These are phyloP conservation scores for Solanum etuberosum DNA, from an alignment of 257 asterid genomes.

Conservation along the genomic window DNA sequence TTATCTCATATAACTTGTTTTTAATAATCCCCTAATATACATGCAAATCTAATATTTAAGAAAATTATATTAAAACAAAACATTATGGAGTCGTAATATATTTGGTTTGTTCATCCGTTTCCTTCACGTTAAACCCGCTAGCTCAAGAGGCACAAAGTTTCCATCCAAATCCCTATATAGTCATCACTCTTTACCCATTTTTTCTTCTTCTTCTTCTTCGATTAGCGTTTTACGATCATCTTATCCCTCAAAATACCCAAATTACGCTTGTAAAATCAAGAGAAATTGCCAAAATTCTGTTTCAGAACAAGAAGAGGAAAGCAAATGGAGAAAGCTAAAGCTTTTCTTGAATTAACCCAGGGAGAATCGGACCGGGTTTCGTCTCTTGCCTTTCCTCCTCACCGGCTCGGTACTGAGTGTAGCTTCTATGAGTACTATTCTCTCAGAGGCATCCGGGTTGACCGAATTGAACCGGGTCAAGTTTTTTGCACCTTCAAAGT, in stretches of 20 bases:
- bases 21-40: too few relatives aligned
- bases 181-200: background rate
- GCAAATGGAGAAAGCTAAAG: slow-evolving; percentile 43
- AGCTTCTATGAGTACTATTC: slow-evolving; percentile 64
- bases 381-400: slow-evolving; percentile 38
- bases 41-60: too few relatives aligned
- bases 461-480: slow-evolving; percentile 39
- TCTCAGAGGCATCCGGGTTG: slow-evolving; percentile 51
- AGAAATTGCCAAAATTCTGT: background rate
- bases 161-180: background rate
- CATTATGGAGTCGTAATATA: background rate
- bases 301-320: background rate
- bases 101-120: background rate
- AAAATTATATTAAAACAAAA: too few relatives aligned
- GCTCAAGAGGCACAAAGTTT: background rate
- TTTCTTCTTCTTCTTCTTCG: background rate
- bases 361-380: slow-evolving; percentile 32
- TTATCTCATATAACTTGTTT: background rate
- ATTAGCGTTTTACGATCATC: background rate
- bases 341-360: slow-evolving; percentile 16
- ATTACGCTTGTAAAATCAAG: background rate
- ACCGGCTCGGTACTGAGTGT: slow-evolving; percentile 17
- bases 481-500: slow-evolving; percentile 58
- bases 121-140: background rate
- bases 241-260: background rate